Evolutionary conservation across 1,139 yeast species (phyloP), one percentile per base, ranked within the genome.

Genomic region (Candida dubliniensis): DNA sequence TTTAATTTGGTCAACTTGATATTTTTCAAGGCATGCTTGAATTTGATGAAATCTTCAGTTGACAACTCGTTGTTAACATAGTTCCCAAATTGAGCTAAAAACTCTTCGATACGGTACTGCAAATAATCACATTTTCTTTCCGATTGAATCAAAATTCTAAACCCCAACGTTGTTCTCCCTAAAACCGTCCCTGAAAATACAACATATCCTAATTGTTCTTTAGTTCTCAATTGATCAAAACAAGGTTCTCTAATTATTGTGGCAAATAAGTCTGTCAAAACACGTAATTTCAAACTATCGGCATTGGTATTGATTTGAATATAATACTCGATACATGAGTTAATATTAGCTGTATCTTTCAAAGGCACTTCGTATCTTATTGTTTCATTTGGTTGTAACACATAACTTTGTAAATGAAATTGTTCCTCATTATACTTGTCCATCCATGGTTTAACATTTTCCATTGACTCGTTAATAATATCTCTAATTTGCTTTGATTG

Each of bases 171-270:
- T 9, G 95, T 85, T 58, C 95, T 77, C 1, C 88, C 79, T 45
- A 76, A 73, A 50, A 84, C 71, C 30, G 78, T 66, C 1, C 95
- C 87, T 32, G 95, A 83, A 60, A 88, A 89, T 0, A 93, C 99
- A 47, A 93, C 90, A 58, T 83, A 83, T 0, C 87, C 89, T 40
- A 84, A 61, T 52, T 93, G 98, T 64, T 93, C 99, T 56, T 88
- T 84, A 3, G 99, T 93, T 63, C 99, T 77, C 46, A 93, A 74
- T 52, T 87, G 88, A 60, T 88, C 84, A 63, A 93, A 93, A 44
- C 91, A 87, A 1, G 97, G 97, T 60, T 91, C 98, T 50, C 79
- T 81, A 40, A 86, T 71, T 49, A 90, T 75, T 45, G 87, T 90
- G 0, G 85, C 78, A 40, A 89, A 64, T 43, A 93, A 66, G 42